A percentile compares a stretch with the other conserved stretches of the same genome.
These are phyloP conservation scores for Rhizopus stolonifer DNA, from an alignment of 371 early-diverging fungal species.

Conservation along the genomic window DNA sequence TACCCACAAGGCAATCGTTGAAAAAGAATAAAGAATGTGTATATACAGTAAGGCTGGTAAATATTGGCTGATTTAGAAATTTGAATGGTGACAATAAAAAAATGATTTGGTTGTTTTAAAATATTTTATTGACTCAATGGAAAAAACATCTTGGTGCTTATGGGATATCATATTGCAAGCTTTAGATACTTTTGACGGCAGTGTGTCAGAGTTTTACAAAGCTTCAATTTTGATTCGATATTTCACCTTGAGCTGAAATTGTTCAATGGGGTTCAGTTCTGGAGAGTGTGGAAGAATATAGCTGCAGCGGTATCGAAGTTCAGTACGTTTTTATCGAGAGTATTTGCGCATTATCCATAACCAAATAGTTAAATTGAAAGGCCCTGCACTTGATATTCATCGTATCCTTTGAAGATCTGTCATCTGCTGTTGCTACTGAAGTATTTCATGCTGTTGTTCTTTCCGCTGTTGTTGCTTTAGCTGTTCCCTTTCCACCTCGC, in stretches of 20 bases:
- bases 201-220: constrained; percentile 7
- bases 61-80: no score
- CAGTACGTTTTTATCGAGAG: background rate
- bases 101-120: no score
- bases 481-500: no score
- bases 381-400: background rate
- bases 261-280: constrained; percentile 19
- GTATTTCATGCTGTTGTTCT: no score
- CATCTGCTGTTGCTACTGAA: no score
- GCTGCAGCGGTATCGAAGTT: constrained; percentile 5
- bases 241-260: constrained; percentile 20
- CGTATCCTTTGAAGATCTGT: constrained; percentile 1
- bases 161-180: constrained; percentile 9
- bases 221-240: constrained; percentile 12
- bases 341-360: background rate
- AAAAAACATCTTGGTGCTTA: no score
- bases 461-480: no score
- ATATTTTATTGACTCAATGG: no score
- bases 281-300: constrained; percentile 9
- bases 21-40: background rate
- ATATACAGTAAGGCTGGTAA: no score
- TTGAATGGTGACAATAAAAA: no score
- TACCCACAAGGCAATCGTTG: constrained; percentile 5
- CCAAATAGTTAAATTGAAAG: constrained; percentile 3
- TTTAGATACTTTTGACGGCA: constrained; percentile 7